Evolutionary conservation across 768 basidiomycete species (phyloP), one percentile per base, ranked within the genome.

Genomic region (Dioszegia hungarica): DNA sequence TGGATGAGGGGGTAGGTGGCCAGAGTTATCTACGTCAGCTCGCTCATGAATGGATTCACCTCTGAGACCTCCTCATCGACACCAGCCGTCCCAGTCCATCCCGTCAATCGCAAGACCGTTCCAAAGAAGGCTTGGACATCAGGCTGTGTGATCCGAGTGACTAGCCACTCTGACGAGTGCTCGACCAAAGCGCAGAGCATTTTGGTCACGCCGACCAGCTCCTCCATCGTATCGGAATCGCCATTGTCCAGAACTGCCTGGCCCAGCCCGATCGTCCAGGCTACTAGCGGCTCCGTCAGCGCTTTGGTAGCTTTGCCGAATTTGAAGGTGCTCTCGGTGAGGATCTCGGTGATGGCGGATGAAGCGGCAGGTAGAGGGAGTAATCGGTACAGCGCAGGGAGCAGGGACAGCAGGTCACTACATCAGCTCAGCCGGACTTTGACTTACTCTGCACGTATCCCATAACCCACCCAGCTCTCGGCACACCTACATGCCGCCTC

Each of bases 1-100:
- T 94, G 91, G 55, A 94, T 82, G 37, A 89, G 78, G 61, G 90
- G 93, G 87, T 93, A 94, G 66, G 93, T 93, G 1, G 84, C 84
- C 2, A 94, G 81, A 2, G 87, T 87, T 43, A 74, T 58, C 72
- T 77, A 36, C 22, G 39, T 39, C 28, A 41, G 43, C 25, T 37
- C 12, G 6, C 15, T 17, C 36, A 17, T 15, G 12, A n/a, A 1
- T 28, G 9, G 15, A 47, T 66, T 53, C 36, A 79, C 76, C 64
- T 93, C 90, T 65, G 88, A 91, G 68, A 88, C 86, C 46, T 89
- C 87, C 71, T 93, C 92, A 44, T 93, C 90, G 0, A 83, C 81
- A 0, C 87, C 88, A 67, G 86, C 89, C 59, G 83, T 84, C 0
- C 89, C 90, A 0, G 85, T 83, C 10, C 83, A 76, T 1, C 84